Percentiles rank a stretch among this genome's conserved stretches.
Evolutionary conservation across 257 asterid species (phyloP).

Genomic region (Agastache rugosa): DNA sequence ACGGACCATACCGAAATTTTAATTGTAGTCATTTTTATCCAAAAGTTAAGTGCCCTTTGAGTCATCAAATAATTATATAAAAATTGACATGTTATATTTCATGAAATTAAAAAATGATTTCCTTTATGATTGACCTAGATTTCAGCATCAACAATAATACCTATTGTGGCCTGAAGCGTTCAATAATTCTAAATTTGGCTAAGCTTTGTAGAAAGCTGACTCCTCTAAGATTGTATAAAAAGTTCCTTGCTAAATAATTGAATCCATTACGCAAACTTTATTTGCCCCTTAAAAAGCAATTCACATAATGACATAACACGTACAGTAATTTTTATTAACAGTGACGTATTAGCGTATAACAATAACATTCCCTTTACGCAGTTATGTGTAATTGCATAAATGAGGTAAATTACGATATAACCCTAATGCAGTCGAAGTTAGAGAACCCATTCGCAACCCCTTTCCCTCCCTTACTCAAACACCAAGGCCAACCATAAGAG

Average conservation of each 20-base stretch:
- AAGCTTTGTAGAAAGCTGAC: slow-evolving; percentile 12
- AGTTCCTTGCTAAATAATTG: not conserved
- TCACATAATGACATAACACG: no score
- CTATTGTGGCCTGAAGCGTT: not conserved
- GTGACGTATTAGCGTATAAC: no score
- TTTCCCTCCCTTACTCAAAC: no score
- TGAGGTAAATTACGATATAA: not conserved
- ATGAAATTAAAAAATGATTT: slow-evolving; percentile 30
- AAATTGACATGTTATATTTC: slow-evolving; percentile 25
- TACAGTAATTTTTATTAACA: no score
- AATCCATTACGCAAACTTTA: not conserved
- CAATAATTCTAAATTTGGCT: slow-evolving; percentile 41
- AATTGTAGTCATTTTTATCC: slow-evolving; percentile 40
- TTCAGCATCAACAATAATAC: slow-evolving; percentile 46
- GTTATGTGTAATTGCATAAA: not conserved
- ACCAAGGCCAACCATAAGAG: no score
- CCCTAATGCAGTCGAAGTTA: not conserved
- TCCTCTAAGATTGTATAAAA: slow-evolving; percentile 32
- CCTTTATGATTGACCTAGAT: slow-evolving; percentile 45
- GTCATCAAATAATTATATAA: slow-evolving; percentile 49
- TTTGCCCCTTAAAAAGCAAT: not conserved
- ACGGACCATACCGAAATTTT: slow-evolving; percentile 29
- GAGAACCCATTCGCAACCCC: no score
- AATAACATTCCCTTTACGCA: no score
- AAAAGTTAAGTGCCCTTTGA: slow-evolving; percentile 51